Percentiles rank a stretch among this genome's conserved stretches.
phyloP scores from a whole-genome alignment of 495 filamentous ascomycete genomes.

The Thermochaetoides thermophila region DNA sequence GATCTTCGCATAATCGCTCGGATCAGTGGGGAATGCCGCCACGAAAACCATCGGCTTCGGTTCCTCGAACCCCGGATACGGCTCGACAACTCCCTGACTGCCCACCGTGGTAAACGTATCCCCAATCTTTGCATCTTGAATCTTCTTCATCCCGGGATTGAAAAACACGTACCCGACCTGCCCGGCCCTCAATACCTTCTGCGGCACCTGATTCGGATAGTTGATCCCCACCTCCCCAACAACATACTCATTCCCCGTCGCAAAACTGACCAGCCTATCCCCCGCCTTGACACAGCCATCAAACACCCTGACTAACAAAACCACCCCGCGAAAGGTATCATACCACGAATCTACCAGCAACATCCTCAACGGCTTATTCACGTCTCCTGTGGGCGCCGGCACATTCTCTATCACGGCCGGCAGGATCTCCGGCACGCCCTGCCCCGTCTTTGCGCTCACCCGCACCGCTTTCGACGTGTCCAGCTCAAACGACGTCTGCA shows the following conservation, averaged over 20 bases:
- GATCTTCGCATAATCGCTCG: conserved; percentile 69
- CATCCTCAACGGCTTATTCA: conserved; percentile 56
- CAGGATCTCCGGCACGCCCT: conserved; percentile 66
- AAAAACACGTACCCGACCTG: conserved; percentile 95
- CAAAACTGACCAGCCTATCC: conserved; percentile 71
- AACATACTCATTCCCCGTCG: conserved; percentile 70
- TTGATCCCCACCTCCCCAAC: conserved; percentile 96
- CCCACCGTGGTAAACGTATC: conserved; percentile 89
- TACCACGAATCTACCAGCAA: conserved; percentile 97
- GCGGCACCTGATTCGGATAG: conserved; percentile 78
- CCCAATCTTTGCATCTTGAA: conserved; percentile 86
- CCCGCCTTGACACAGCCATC: conserved; percentile 74
- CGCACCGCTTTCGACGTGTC: conserved; percentile 66
- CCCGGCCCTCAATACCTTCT: conserved; percentile 65
- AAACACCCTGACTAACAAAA: conserved; percentile 82
- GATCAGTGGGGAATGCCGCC: conserved; percentile 85
- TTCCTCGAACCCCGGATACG: conserved; percentile 87
- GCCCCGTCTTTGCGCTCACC: conserved; percentile 87
- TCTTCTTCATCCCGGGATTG: conserved; percentile 95
- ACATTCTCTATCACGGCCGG: conserved; percentile 76
- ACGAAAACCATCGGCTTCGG: conserved; percentile 99
- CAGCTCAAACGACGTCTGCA: conserved; percentile 73
- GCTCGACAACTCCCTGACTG: conserved; percentile 57
- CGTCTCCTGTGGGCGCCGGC: conserved; percentile 64
- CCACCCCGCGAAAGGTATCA: conserved; percentile 84